Conservation (phyloP, 352 stramenopile genomes). For the Globisporangium radiosum region DNA sequence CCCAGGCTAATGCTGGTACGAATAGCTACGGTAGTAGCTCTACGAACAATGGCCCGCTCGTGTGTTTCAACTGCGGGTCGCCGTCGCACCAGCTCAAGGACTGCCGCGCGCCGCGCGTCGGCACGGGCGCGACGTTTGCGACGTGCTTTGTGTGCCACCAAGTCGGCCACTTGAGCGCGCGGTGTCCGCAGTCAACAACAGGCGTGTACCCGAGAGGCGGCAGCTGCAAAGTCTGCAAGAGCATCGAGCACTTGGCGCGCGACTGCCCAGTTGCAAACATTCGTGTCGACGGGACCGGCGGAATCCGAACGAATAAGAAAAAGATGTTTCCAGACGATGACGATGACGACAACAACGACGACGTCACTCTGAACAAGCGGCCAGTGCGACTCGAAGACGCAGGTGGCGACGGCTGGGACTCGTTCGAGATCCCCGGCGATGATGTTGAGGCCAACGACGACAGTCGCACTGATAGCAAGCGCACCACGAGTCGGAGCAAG, state of each 20-base stretch:
- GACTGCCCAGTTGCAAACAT: constrained; percentile 78
- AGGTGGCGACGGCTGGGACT: constrained; percentile 13
- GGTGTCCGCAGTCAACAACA: constrained; percentile 82
- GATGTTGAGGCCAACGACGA: constrained; percentile 13
- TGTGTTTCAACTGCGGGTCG: constrained; percentile 88
- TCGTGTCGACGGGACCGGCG: constrained; percentile 43
- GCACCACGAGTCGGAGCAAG: not conserved
- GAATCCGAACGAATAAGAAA: constrained; percentile 69
- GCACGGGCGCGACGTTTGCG: constrained; percentile 59
- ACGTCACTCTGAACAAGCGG: no score
- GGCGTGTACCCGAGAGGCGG: constrained; percentile 87
- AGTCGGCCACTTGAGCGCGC: constrained; percentile 80
- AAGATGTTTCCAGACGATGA: constrained; percentile 60
- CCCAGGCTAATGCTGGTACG: constrained; percentile 18
- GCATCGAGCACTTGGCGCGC: constrained; percentile 72
- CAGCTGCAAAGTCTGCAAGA: constrained; percentile 86
- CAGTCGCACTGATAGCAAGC: not conserved
- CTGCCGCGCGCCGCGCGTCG: constrained; percentile 57
- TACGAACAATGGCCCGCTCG: constrained; percentile 19
- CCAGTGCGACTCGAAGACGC: constrained; percentile 3
- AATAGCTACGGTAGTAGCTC: constrained; percentile 15
- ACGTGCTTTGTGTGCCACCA: constrained; percentile 87
- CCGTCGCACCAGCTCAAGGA: constrained; percentile 61
- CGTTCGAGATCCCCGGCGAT: constrained; percentile 27
- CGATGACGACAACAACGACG: constrained; percentile 11